A percentile compares a stretch with the other conserved stretches of the same genome.
These are phyloP conservation scores for Neonothopanus nambi DNA, from an alignment of 1,284 basidiomycete species.

Conservation along the genomic window DNA sequence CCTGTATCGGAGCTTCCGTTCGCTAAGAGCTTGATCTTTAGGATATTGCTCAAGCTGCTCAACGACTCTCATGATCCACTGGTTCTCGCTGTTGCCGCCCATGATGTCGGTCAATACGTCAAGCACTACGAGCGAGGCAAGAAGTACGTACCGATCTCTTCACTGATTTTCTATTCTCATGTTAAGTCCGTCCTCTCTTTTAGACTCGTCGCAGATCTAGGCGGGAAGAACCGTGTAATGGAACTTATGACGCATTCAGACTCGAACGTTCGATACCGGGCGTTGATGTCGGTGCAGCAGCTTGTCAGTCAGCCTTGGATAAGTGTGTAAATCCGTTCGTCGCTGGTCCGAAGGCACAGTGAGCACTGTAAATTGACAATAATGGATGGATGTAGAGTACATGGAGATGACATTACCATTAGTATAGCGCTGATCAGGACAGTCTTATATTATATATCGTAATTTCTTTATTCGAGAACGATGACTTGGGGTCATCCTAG, in stretches of 20 bases:
- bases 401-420: too few species aligned
- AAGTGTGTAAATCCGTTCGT: constrained; percentile 25
- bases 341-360: too few species aligned
- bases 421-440: too few species aligned
- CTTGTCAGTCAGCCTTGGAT: constrained; percentile 82
- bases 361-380: constrained; percentile 6
- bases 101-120: constrained; percentile 93
- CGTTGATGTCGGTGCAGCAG: constrained; percentile 81
- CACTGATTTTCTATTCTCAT: background rate
- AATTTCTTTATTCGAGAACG: too few species aligned
- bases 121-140: constrained; percentile 89
- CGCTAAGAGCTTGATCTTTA: constrained; percentile 27
- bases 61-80: constrained; percentile 70
- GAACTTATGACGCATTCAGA: constrained; percentile 90
- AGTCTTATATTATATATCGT: too few species aligned
- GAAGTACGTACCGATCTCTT: constrained; percentile 56
- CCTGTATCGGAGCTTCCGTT: background rate
- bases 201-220: constrained; percentile 80
- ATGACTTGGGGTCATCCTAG: too few species aligned
- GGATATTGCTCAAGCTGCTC: constrained; percentile 73
- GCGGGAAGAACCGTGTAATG: constrained; percentile 91
- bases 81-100: constrained; percentile 86
- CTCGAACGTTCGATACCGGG: constrained; percentile 89
- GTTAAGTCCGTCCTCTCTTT: constrained; percentile 15
- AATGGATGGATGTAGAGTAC: background rate